Evolutionary conservation across 108 stramenopile genomes (phyloP).

Genomic region (Cyclotella sp.): DNA sequence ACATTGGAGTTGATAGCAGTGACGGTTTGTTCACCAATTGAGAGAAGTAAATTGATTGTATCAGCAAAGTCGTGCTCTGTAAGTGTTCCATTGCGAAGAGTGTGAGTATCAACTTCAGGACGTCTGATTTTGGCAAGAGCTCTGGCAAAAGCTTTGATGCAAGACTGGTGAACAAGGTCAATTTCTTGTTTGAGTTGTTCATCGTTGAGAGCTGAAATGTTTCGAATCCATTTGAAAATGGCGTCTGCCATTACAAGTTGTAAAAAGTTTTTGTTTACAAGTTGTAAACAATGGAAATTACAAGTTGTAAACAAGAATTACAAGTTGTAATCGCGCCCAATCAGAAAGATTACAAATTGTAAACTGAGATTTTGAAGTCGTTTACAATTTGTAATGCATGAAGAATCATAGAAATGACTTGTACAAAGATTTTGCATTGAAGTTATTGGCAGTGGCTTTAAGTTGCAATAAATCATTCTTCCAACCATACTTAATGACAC

Average conservation of each 20-base stretch:
- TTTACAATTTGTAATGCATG: too few species aligned
- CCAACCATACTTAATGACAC: too few species aligned
- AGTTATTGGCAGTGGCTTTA: too few species aligned
- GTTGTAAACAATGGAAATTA: constrained; percentile 3
- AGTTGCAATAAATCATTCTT: too few species aligned
- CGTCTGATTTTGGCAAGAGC: constrained; percentile 1
- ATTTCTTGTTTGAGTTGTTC: not conserved
- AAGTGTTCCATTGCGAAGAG: constrained; percentile 6
- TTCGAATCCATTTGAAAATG: not conserved
- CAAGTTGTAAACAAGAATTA: too few species aligned
- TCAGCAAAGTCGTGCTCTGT: not conserved
- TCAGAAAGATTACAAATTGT: too few species aligned
- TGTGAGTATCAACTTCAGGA: not conserved
- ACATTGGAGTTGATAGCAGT: constrained; percentile 3
- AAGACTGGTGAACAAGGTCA: not conserved
- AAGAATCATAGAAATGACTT: too few species aligned
- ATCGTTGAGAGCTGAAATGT: not conserved
- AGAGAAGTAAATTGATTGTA: not conserved
- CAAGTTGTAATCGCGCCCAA: too few species aligned
- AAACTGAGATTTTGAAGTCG: too few species aligned
- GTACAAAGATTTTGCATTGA: too few species aligned
- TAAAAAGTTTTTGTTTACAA: not conserved
- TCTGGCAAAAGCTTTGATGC: not conserved
- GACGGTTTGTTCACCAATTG: constrained; percentile 5
- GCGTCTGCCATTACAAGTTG: not conserved